These are phyloP conservation scores for Anthracocystis walkeri DNA, from an alignment of 1,284 basidiomycete species.

Conservation along the genomic window DNA sequence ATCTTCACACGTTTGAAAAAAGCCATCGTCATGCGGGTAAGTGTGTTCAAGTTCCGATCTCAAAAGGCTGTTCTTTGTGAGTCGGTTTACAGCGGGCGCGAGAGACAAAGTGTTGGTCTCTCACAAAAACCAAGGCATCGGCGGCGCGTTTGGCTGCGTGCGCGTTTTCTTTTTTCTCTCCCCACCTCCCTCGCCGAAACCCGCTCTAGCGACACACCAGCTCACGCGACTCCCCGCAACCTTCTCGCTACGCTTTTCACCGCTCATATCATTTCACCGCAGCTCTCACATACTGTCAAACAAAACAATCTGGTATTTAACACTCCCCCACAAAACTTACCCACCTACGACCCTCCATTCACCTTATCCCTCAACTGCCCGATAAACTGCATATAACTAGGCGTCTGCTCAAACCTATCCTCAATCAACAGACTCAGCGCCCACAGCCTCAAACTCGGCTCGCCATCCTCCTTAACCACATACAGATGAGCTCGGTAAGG, in stretches of 20 bases:
- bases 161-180: background rate
- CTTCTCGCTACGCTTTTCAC: too few species aligned
- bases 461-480: constrained; percentile 97
- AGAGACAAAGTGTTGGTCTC: too few species aligned
- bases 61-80: too few species aligned
- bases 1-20: too few species aligned
- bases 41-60: too few species aligned
- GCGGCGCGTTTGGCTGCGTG: too few species aligned
- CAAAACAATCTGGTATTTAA: constrained; percentile 13
- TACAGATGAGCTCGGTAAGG: constrained; percentile 95
- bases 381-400: constrained; percentile 94
- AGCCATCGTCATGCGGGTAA: too few species aligned
- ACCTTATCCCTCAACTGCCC: constrained; percentile 64
- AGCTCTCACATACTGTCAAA: background rate
- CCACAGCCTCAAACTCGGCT: constrained; percentile 88
- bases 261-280: background rate
- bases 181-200: background rate
- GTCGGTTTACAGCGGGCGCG: too few species aligned
- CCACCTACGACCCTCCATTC: constrained; percentile 54
- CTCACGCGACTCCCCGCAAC: constrained; percentile 7
- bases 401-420: constrained; percentile 92
- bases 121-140: too few species aligned
- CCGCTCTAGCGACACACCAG: background rate
- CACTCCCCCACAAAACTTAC: background rate
- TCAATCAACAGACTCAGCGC: constrained; percentile 93